Conservation (phyloP, 2,329 filamentous ascomycete genomes). For the Trichoderma semiorbis region DNA sequence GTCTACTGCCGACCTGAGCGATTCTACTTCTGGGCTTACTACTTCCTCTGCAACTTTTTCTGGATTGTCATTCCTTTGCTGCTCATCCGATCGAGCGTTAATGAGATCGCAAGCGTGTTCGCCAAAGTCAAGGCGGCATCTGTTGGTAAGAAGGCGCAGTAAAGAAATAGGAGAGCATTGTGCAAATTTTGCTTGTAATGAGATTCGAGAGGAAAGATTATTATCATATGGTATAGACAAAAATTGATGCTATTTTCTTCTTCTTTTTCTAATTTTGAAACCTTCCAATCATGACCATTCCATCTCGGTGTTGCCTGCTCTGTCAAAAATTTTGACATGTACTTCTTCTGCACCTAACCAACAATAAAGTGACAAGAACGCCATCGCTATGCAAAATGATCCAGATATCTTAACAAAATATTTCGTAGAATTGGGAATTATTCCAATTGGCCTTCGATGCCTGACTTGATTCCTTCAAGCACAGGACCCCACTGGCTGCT, state of each 20-base stretch:
- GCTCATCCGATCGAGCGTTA: constrained; percentile 31
- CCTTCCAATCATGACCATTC: too few relatives aligned
- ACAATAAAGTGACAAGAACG: constrained; percentile 4
- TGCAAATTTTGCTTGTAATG: neutral
- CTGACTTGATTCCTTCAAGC: constrained; percentile 50
- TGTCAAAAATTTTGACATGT: neutral
- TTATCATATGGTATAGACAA: neutral
- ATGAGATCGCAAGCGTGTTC: constrained; percentile 28
- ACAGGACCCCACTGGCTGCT: constrained; percentile 48
- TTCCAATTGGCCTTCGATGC: constrained; percentile 35
- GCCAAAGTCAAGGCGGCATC: constrained; percentile 26
- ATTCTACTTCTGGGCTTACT: constrained; percentile 53
- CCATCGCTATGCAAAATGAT: constrained; percentile 20
- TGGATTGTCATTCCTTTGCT: constrained; percentile 50
- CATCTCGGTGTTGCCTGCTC: neutral
- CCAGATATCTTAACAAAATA: neutral
- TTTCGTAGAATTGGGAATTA: constrained; percentile 15
- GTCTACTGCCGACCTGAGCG: constrained; percentile 49
- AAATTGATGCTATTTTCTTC: neutral
- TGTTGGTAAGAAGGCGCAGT: constrained; percentile 27
- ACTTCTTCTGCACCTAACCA: neutral
- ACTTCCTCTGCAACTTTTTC: constrained; percentile 48
- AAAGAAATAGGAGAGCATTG: neutral
- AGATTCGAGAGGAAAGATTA: neutral
- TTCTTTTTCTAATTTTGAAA: neutral